Evolutionary conservation across 345 rosid species (phyloP), one percentile per base, ranked within the genome.

Genomic region (Ceriops tagal): DNA sequence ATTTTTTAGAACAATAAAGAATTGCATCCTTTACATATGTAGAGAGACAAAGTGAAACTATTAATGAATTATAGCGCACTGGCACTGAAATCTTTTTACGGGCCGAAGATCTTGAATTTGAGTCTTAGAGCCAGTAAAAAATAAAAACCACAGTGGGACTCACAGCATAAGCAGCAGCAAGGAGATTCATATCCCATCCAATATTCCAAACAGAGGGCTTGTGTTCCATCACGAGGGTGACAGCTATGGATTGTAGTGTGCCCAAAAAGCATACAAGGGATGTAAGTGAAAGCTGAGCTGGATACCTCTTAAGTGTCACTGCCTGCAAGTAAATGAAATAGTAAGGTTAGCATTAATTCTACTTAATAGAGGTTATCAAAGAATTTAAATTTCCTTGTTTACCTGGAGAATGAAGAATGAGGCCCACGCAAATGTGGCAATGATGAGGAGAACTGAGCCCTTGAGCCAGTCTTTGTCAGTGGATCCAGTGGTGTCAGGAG

Each of bases 121-220:
- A 7, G 37, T 34, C 1, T 34, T 7, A 34, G 37, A 34, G 10
- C 9, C 37, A 34, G 7, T 34, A 1, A 34, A 6, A 32, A 32
- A 5, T 3, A 0, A 34, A 34, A 6, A 34, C 0, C 5, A 59
- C 7, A 59, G 31, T 9, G 61, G 27, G 32, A 24, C 65, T 61
- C 27, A 76, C 79, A 32, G 75, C 75, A 37, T 70, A 76, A 52
- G 75, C 75, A 53, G 79, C 79, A 24, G 79, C 79, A 7, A 71
- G 75, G 34, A 76, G 74, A 55, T 71, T 71, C 68, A 76, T 71
- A 60, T 71, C 75, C 71, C 70, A 76, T 34, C 71, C 75, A 61
- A 76, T 66, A 26, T 34, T 56, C 79, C 79, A 76, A 28, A 63
- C 72, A 22, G 74, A 71, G 21, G 72, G 52, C 28, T 71, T 71